phyloP scores from a whole-genome alignment of 371 early-diverging fungal species.

The Cokeromyces recurvatus region DNA sequence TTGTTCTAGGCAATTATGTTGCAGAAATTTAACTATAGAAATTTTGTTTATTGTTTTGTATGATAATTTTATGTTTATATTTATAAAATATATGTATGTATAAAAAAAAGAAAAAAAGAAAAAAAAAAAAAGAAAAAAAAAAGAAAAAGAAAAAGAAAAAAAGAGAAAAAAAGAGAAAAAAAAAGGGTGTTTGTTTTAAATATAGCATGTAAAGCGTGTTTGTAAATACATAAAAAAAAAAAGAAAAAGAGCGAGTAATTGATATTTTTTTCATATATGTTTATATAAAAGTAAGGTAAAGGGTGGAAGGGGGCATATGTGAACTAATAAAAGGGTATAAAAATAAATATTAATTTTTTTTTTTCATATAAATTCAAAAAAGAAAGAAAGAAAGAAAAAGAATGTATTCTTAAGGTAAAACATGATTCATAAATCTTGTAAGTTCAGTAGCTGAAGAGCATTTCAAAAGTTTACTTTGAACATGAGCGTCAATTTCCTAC shows the following conservation, averaged over 20 bases:
- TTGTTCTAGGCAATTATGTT: slow-evolving; percentile 25
- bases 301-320: no score
- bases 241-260: background rate
- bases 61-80: background rate
- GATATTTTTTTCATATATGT: background rate
- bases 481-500: slow-evolving; percentile 32
- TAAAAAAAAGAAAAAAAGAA: slow-evolving; percentile 6
- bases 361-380: background rate
- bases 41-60: background rate
- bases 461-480: slow-evolving; percentile 22
- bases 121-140: background rate
- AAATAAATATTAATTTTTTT: background rate
- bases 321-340: background rate
- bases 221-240: background rate
- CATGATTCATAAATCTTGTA: slow-evolving; percentile 27
- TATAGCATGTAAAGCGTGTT: background rate
- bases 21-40: slow-evolving; percentile 14
- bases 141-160: background rate
- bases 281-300: no score
- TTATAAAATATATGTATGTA: background rate
- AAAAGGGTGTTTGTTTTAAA: background rate
- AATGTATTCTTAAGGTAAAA: slow-evolving; percentile 15
- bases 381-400: no score
- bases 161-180: no score
- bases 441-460: slow-evolving; percentile 22